These are phyloP conservation scores for Epichloe hybrida DNA, from an alignment of 2,329 filamentous ascomycete genomes.

Conservation along the genomic window DNA sequence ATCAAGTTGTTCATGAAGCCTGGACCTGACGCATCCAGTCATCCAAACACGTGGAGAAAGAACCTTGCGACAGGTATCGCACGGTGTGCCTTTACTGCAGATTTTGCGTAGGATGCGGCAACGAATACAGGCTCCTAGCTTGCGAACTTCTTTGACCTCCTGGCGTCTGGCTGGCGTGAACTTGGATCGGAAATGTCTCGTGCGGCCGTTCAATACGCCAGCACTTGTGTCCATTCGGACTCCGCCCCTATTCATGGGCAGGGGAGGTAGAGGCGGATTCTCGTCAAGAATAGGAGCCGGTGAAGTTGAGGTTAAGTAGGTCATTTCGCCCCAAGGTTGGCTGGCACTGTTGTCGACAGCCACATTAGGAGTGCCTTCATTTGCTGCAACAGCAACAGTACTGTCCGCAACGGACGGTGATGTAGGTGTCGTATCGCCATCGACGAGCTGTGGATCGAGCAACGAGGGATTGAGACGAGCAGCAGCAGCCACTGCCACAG, in stretches of 20 bases:
- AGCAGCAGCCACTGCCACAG: conserved; percentile 42
- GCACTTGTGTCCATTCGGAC: conserved; percentile 40
- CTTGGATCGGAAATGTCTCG: conserved; percentile 40
- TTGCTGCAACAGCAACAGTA: conserved; percentile 11
- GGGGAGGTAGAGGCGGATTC: conserved; percentile 18
- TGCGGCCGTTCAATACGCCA: conserved; percentile 29
- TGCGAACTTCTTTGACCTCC: conserved; percentile 51
- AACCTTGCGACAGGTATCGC: conserved; percentile 50
- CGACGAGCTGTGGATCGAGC: conserved; percentile 36
- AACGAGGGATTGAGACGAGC: conserved; percentile 41
- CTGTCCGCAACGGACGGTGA: conserved; percentile 14
- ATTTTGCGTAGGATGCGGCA: conserved; percentile 54
- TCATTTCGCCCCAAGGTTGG: conserved; percentile 42
- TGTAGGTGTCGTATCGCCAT: conserved; percentile 16
- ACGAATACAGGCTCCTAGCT: conserved; percentile 51
- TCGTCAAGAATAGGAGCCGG: conserved; percentile 19
- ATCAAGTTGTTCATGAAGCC: conserved; percentile 46
- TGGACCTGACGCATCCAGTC: conserved; percentile 48
- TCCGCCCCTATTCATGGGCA: conserved; percentile 27
- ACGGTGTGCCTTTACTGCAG: conserved; percentile 50
- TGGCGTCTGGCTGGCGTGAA: conserved; percentile 46
- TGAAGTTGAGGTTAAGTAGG: conserved; percentile 28
- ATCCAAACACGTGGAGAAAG: conserved; percentile 52
- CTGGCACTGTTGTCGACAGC: conserved; percentile 13
- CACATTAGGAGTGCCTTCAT: conserved; percentile 9